These are phyloP conservation scores for Nothopassalora personata DNA, from an alignment of 2,329 filamentous ascomycete species.

Conservation along the genomic window DNA sequence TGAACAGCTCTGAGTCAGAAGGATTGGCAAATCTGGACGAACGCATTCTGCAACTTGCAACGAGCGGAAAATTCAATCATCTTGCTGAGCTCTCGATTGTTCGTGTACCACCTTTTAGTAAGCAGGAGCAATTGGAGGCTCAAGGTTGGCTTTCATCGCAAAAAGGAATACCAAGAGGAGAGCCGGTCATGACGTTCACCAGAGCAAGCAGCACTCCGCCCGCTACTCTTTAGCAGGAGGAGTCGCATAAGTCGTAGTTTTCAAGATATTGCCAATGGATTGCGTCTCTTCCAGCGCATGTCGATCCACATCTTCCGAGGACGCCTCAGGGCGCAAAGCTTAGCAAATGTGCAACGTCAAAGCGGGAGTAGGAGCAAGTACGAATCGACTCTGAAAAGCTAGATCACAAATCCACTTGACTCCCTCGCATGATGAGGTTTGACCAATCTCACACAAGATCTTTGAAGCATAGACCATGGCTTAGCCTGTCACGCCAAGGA, in stretches of 20 bases:
- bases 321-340: not conserved
- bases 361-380: not conserved
- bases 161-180: not conserved
- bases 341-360: not conserved
- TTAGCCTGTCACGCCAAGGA: not conserved
- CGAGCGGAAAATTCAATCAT: not conserved
- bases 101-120: not conserved
- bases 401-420: no score
- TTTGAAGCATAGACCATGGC: not conserved
- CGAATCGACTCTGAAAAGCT: not conserved
- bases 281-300: no score
- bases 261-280: no score
- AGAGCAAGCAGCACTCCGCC: not conserved
- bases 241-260: no score
- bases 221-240: not conserved
- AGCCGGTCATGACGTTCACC: not conserved
- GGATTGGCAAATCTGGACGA: not conserved
- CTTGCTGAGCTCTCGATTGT: not conserved
- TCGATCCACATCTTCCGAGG: no score
- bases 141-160: not conserved
- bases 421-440: no score
- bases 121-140: not conserved
- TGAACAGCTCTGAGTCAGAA: not conserved
- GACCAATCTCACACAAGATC: no score
- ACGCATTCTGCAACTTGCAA: not conserved